A percentile compares a stretch with the other conserved stretches of the same genome.
Evolutionary conservation across 306 rosid genomes (phyloP).

Genomic region (Glycine soja): DNA sequence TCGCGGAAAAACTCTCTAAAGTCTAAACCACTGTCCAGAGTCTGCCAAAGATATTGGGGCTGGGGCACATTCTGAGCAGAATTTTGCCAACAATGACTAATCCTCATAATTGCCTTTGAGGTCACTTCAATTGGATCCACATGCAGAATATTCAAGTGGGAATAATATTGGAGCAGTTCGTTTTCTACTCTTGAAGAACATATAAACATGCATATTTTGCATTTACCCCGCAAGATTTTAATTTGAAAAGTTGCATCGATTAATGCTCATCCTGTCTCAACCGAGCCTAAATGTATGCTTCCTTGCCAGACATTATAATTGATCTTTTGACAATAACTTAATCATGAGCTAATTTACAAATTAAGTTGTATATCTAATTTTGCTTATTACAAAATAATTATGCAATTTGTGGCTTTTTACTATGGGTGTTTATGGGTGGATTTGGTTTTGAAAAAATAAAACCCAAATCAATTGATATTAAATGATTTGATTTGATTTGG

Average conservation of each 20-base stretch:
- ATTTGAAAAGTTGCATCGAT: neutral
- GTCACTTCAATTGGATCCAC: constrained; percentile 12
- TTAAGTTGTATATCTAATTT: too few species aligned
- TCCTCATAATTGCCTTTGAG: neutral
- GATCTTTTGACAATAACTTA: neutral
- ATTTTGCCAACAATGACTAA: neutral
- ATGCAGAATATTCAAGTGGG: constrained; percentile 4
- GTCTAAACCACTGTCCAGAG: neutral
- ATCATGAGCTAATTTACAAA: too few species aligned
- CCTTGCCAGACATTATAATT: neutral
- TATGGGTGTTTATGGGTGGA: too few species aligned
- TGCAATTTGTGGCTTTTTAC: too few species aligned
- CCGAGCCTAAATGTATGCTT: neutral
- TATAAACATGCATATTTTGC: neutral
- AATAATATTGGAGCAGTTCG: neutral
- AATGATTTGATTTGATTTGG: too few species aligned
- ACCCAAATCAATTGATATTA: too few species aligned
- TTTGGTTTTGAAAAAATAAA: too few species aligned
- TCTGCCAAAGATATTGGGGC: neutral
- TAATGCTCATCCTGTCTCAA: constrained; percentile 25
- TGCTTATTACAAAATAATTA: too few species aligned
- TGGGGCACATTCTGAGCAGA: neutral
- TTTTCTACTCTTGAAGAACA: neutral
- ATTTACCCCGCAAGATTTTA: neutral
- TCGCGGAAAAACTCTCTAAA: neutral